Conservation (phyloP, 1,284 basidiomycete genomes). For the Inonotus hispidus region DNA sequence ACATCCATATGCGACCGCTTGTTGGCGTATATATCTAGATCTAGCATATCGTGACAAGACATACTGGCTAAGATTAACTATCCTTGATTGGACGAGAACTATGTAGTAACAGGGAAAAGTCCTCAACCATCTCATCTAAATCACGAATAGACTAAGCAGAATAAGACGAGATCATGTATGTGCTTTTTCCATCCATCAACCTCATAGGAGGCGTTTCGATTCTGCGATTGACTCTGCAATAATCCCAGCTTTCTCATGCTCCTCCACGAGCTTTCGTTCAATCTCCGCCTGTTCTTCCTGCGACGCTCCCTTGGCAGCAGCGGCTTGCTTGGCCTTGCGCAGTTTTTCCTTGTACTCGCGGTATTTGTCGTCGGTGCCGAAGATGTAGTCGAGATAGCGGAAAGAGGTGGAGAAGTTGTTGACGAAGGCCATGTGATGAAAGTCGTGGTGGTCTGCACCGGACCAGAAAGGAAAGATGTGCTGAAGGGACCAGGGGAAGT, state of each 20-base stretch:
- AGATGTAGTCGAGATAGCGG: constrained; percentile 85
- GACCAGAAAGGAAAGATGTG: constrained; percentile 97
- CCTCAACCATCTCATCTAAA: too few relatives aligned
- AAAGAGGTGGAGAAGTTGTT: constrained; percentile 92
- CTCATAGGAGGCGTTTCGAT: constrained; percentile 12
- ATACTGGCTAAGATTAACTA: too few relatives aligned
- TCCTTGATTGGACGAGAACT: too few relatives aligned
- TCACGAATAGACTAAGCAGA: too few relatives aligned
- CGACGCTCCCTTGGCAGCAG: constrained; percentile 38
- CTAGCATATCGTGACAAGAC: too few relatives aligned
- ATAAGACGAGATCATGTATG: too few relatives aligned
- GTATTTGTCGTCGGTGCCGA: constrained; percentile 87
- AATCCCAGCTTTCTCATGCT: constrained; percentile 68
- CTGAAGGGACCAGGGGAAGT: constrained; percentile 97
- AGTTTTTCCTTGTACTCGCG: constrained; percentile 66
- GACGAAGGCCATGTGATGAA: constrained; percentile 90
- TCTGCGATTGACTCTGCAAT: constrained; percentile 64
- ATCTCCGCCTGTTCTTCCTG: constrained; percentile 48
- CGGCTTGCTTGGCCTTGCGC: constrained; percentile 44
- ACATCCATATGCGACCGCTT: too few relatives aligned
- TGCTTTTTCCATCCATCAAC: neutral
- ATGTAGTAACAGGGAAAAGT: too few relatives aligned
- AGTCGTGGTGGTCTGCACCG: constrained; percentile 97
- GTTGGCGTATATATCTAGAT: too few relatives aligned
- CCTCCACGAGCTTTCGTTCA: constrained; percentile 54